Percentiles rank a stretch among this genome's conserved stretches.
These are phyloP conservation scores for Macrocybe gigantea DNA, from an alignment of 768 basidiomycete genomes.

Conservation along the genomic window DNA sequence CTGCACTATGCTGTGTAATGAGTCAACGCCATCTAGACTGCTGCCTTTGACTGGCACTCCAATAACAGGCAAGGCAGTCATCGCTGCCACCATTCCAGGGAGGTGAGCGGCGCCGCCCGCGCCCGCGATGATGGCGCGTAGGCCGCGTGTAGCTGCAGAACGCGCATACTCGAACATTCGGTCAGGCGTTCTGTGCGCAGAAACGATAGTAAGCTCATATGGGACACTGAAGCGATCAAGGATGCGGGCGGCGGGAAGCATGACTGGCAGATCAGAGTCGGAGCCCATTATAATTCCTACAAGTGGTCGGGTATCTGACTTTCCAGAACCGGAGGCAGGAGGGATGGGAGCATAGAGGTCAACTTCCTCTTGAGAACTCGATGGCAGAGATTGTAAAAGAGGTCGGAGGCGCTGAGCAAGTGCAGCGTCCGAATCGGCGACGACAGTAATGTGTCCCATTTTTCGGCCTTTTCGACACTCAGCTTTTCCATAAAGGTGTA, in stretches of 20 bases:
- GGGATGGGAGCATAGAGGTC: constrained; percentile 45
- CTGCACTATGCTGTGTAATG: constrained; percentile 95
- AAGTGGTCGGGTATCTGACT: constrained; percentile 65
- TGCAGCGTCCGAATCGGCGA: constrained; percentile 76
- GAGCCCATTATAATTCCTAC: constrained; percentile 98
- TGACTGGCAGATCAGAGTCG: constrained; percentile 93
- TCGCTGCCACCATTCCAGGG: constrained; percentile 96
- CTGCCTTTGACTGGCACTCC: constrained; percentile 98
- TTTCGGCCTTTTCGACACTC: constrained; percentile 88
- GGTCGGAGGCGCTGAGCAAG: constrained; percentile 64
- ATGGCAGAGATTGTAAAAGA: constrained; percentile 64
- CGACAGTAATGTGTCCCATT: constrained; percentile 95
- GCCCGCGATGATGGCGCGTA: constrained; percentile 83
- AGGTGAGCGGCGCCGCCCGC: constrained; percentile 99
- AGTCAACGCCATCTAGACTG: constrained; percentile 91
- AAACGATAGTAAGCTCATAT: constrained; percentile 93
- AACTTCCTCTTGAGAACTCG: constrained; percentile 38
- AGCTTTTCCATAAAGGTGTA: constrained; percentile 94
- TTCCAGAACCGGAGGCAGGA: constrained; percentile 38
- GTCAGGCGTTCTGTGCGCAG: constrained; percentile 92
- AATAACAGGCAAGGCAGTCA: constrained; percentile 89
- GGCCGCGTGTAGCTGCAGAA: constrained; percentile 59
- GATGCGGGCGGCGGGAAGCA: constrained; percentile 84
- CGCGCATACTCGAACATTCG: constrained; percentile 79
- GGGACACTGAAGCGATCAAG: constrained; percentile 80